Evolutionary conservation across 2,329 filamentous ascomycete species (phyloP).

Genomic region (Beauveria sp.): DNA sequence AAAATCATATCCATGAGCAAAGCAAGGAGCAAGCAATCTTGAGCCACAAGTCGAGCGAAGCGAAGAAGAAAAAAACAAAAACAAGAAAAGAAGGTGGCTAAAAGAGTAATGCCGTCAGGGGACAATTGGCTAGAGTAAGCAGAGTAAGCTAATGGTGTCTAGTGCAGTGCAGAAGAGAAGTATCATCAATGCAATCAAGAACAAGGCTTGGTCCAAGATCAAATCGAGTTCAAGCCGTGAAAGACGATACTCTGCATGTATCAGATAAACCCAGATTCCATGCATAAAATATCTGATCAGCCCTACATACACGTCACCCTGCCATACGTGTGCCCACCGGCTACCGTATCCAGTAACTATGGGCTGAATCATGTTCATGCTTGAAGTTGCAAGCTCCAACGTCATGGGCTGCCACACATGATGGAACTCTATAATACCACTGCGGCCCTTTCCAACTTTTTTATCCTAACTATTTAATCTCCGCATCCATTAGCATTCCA

Average conservation of each 20-base stretch:
- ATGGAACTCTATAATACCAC: too few relatives aligned
- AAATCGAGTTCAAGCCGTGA: neutral
- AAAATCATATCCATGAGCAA: too few relatives aligned
- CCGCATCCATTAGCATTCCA: neutral
- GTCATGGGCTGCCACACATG: neutral
- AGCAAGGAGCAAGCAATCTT: neutral
- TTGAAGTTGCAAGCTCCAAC: neutral
- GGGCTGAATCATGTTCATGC: neutral
- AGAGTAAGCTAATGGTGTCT: too few relatives aligned
- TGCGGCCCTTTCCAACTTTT: neutral
- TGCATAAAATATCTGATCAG: neutral
- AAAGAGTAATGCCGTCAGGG: neutral
- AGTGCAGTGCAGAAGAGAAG: too few relatives aligned
- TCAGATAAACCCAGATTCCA: neutral
- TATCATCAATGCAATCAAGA: neutral
- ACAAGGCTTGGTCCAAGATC: neutral
- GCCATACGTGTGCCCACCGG: neutral
- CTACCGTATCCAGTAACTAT: conserved; percentile 6
- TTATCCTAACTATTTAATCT: neutral
- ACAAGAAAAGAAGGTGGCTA: neutral
- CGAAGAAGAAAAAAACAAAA: neutral
- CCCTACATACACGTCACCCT: neutral
- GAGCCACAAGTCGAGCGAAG: neutral
- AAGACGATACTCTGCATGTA: neutral
- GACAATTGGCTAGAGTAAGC: neutral